Percentiles rank a stretch among this genome's conserved stretches.
Evolutionary conservation across 2,329 filamentous ascomycete genomes (phyloP).

Genomic region (Didymella lethalis): DNA sequence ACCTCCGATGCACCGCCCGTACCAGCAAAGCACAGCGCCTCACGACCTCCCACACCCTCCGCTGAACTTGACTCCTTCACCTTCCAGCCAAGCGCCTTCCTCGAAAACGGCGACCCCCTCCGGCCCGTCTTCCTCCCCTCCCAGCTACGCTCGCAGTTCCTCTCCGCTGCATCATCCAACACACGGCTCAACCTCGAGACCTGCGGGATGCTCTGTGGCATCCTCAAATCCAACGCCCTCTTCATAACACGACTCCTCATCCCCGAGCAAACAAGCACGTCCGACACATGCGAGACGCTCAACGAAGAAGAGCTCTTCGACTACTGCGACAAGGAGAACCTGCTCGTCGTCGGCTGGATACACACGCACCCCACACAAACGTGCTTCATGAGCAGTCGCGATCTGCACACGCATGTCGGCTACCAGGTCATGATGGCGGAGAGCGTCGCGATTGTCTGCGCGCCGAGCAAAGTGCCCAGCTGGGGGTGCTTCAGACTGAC

Average conservation of each 20-base stretch:
- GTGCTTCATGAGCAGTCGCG: constrained; percentile 95
- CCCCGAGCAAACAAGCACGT: constrained; percentile 86
- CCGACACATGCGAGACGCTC: constrained; percentile 93
- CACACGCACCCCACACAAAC: constrained; percentile 97
- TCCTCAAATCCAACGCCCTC: constrained; percentile 88
- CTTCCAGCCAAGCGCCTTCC: constrained; percentile 83
- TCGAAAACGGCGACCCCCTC: constrained; percentile 87
- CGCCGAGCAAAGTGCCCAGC: constrained; percentile 79
- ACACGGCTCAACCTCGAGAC: constrained; percentile 87
- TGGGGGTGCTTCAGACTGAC: constrained; percentile 94
- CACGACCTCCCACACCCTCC: constrained; percentile 38
- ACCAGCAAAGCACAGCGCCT: constrained; percentile 39
- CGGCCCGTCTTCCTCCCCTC: constrained; percentile 87
- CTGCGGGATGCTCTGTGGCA: constrained; percentile 92
- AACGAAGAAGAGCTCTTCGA: constrained; percentile 87
- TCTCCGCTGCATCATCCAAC: constrained; percentile 76
- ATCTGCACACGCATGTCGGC: constrained; percentile 90
- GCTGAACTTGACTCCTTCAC: constrained; percentile 70
- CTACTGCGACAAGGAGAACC: constrained; percentile 82
- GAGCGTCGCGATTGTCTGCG: constrained; percentile 95
- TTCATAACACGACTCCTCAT: constrained; percentile 91
- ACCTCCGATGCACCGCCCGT: constrained; percentile 36
- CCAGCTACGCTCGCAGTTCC: constrained; percentile 75
- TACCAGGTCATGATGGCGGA: constrained; percentile 98
- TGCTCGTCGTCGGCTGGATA: constrained; percentile 94